Conservation (phyloP, 2,329 filamentous ascomycete species). For the Gaeumannomyces sp. region DNA sequence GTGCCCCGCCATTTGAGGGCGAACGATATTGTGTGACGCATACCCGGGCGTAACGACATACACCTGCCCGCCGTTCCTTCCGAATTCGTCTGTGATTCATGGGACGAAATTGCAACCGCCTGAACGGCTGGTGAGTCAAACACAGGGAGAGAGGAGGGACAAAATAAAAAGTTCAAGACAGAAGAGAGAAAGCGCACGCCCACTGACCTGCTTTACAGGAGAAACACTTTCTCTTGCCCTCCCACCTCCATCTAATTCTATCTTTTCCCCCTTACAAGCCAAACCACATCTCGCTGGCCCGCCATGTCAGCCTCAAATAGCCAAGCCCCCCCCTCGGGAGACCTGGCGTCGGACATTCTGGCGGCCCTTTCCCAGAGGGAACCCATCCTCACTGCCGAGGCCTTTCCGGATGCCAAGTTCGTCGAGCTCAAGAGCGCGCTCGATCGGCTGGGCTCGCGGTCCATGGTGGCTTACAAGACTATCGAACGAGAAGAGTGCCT, state of each 20-base stretch:
- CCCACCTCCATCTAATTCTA: too few relatives aligned
- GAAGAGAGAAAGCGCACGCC: background rate
- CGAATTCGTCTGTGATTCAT: background rate
- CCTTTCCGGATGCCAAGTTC: constrained; percentile 61
- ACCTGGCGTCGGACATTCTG: constrained; percentile 60
- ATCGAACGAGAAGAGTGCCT: constrained; percentile 71
- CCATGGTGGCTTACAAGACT: constrained; percentile 82
- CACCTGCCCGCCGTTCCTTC: background rate
- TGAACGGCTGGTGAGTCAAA: background rate
- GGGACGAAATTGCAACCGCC: background rate
- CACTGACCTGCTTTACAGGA: background rate
- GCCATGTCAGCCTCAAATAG: constrained; percentile 5
- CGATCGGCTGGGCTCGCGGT: constrained; percentile 76
- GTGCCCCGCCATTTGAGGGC: background rate
- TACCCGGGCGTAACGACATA: background rate
- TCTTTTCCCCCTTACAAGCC: background rate
- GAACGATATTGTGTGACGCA: background rate
- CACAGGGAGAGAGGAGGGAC: background rate
- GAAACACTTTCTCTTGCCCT: background rate
- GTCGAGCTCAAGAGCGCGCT: constrained; percentile 76
- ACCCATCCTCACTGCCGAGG: constrained; percentile 61
- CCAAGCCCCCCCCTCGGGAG: constrained; percentile 31
- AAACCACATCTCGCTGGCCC: background rate
- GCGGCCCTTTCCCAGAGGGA: constrained; percentile 57
- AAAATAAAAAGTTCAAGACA: background rate